phyloP scores from a whole-genome alignment of 176 grass and related monocot genomes.

The Triticum aestivum region DNA sequence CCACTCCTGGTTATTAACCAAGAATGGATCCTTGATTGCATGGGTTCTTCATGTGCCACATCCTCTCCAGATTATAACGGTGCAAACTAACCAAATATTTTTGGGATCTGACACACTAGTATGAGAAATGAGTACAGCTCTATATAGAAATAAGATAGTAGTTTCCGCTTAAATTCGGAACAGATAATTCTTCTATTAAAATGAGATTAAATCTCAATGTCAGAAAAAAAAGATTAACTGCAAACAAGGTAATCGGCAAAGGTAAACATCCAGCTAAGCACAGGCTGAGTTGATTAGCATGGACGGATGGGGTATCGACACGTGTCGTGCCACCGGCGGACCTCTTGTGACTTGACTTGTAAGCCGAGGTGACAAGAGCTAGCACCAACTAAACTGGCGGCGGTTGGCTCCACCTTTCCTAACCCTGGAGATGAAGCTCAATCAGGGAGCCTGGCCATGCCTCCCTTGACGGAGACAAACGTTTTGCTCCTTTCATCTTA shows the following conservation, averaged over 20 bases:
- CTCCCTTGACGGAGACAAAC: conserved; percentile 45
- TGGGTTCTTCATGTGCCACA: neutral
- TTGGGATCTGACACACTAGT: neutral
- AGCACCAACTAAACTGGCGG: conserved; percentile 15
- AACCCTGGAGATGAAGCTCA: conserved; percentile 34
- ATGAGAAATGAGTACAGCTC: neutral
- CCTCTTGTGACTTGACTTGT: neutral
- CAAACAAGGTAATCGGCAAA: neutral
- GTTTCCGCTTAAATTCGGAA: neutral
- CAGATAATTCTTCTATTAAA: too few species aligned
- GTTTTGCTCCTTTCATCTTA: neutral
- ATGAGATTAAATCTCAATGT: too few species aligned
- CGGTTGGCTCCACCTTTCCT: conserved; percentile 27
- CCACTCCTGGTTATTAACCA: neutral
- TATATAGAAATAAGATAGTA: neutral
- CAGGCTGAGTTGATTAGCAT: neutral
- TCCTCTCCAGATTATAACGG: neutral
- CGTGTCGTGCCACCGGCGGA: neutral
- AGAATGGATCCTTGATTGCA: neutral
- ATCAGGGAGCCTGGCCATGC: conserved; percentile 53
- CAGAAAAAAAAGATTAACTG: too few species aligned
- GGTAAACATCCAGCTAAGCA: neutral
- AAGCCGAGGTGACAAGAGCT: conserved; percentile 32
- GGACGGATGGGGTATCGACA: neutral
- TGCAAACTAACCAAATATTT: neutral